Conservation (phyloP, 208 protist species). For the Acanthamoeba sp. region DNA sequence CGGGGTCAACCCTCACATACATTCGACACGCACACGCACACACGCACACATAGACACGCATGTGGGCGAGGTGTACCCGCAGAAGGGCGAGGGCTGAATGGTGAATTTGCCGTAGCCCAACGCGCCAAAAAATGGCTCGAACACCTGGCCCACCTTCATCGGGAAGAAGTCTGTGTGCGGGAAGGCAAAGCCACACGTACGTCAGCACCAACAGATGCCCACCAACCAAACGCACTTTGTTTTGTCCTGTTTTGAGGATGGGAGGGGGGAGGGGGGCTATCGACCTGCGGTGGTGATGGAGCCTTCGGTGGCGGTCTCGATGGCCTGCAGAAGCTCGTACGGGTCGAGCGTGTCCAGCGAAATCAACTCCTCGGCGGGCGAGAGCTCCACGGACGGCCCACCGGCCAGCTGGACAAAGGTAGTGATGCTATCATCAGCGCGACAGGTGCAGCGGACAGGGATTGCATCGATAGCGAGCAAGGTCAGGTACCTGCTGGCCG, state of each 20-base stretch:
- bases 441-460: not conserved
- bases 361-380: constrained; percentile 13
- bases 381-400: not conserved
- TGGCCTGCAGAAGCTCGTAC: constrained; percentile 36
- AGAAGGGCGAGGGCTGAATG: constrained; percentile 67
- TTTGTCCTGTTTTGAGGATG: too few relatives aligned
- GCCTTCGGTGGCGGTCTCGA: constrained; percentile 16
- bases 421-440: not conserved
- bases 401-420: not conserved
- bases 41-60: not conserved
- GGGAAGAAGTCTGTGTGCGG: constrained; percentile 52
- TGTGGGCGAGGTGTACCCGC: constrained; percentile 21
- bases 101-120: constrained; percentile 65
- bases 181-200: not conserved
- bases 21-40: not conserved
- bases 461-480: not conserved
- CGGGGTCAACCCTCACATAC: too few relatives aligned
- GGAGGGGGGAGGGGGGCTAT: too few relatives aligned
- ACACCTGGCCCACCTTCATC: constrained; percentile 40
- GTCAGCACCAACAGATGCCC: not conserved
- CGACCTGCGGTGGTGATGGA: constrained; percentile 18
- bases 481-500: not conserved
- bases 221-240: too few relatives aligned
- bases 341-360: constrained; percentile 63
- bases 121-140: constrained; percentile 59